Base-by-base conservation (phyloP, 2,329 filamentous ascomycete species). In the Penicillium sp. region DNA sequence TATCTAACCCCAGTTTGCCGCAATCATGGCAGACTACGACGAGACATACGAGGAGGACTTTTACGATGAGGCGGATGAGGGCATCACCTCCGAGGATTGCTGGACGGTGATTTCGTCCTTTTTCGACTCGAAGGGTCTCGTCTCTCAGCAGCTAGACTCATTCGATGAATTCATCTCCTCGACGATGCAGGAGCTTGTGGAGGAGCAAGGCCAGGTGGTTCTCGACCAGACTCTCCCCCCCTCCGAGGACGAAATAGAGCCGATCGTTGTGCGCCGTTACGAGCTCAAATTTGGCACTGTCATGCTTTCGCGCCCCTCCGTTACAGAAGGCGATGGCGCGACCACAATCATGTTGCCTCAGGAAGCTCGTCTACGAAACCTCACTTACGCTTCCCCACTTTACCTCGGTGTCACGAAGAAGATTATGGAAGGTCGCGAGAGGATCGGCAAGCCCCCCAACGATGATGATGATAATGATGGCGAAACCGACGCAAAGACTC, bases 71-170 rank as follows among this genome's bases (percentile, higher is more conserved):
- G 86, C 79, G 58, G 85, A 83, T 58, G 86, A 89, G 60, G 87
- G 79, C 40, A 96, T 97, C 78, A 96, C 92, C 27, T 91, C 92
- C 60, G 94, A 97, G 80, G 95, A 99, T 78, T 97, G 92, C 81
- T 99, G 95, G 94, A 90, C 89, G 64, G 93, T 97, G 70, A 97
- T 99, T 73, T 92, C 90, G 55, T 90, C 94, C 10, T 97, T 97
- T 81, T 99, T 99, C 79, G 91, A 97, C 68, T 85, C 87, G 61
- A 99, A 97, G 78, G 93, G 94, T 69, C 84, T 99, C 33, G 94
- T 96, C 23, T 96, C 94, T 16, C 93, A 99, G 77, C 94, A 99
- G 80, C 87, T 97, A 61, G 93, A 97, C 74, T 99, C 95, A 0
- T 99, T 96, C 78, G 92, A 99, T 77, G 92, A 97, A 73, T 99